Conservation (phyloP, 2,329 filamentous ascomycete species). For the Pezicula carpinea region DNA sequence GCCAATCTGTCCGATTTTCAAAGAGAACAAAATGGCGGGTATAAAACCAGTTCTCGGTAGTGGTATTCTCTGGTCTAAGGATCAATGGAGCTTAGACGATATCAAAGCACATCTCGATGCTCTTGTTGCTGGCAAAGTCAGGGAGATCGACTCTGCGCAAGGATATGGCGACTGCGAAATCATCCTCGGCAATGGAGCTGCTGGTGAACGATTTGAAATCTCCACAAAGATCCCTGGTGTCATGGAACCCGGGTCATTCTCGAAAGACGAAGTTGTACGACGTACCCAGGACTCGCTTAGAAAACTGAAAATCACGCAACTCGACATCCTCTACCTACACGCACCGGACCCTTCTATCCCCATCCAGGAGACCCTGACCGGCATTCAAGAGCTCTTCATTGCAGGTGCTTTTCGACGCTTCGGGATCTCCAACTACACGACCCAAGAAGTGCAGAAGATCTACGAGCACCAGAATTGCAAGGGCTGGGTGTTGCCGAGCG, state of each 20-base stretch:
- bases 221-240: background rate
- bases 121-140: too few relatives aligned
- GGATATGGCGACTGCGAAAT: background rate
- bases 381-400: conserved; percentile 73
- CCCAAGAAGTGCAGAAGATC: conserved; percentile 80
- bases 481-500: conserved; percentile 72
- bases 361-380: conserved; percentile 72
- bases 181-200: background rate
- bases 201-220: background rate
- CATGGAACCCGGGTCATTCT: too few relatives aligned
- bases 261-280: too few relatives aligned
- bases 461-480: conserved; percentile 71
- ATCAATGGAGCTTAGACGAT: too few relatives aligned
- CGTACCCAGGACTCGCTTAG: too few relatives aligned
- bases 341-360: conserved; percentile 60
- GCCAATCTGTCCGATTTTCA: too few relatives aligned
- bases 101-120: too few relatives aligned
- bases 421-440: conserved; percentile 74
- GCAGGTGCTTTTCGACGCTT: conserved; percentile 73
- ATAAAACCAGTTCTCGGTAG: too few relatives aligned
- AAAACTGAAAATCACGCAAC: too few relatives aligned
- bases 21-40: too few relatives aligned
- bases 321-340: conserved; percentile 76
- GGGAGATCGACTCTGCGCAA: conserved; percentile 1
- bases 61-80: too few relatives aligned